phyloP scores from a whole-genome alignment of 2,329 filamentous ascomycete species.

The Neobulgaria alba region DNA sequence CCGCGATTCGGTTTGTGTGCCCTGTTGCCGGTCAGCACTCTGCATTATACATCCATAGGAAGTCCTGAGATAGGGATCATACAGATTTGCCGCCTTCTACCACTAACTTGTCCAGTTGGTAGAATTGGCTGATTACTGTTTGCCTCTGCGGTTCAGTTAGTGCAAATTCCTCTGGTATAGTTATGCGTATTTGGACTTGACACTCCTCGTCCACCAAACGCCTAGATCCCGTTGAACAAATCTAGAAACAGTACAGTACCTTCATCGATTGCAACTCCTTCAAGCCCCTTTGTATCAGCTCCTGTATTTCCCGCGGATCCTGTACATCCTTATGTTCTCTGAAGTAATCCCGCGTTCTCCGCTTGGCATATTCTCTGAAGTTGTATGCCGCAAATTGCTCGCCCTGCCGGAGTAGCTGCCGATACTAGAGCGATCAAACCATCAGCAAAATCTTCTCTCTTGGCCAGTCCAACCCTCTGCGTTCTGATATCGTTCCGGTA shows the following conservation, averaged over 20 bases:
- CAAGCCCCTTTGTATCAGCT: slow-evolving; percentile 79
- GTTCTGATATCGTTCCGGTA: too few species aligned
- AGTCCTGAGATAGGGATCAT: slow-evolving; percentile 35
- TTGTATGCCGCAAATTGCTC: slow-evolving; percentile 90
- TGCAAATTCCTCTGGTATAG: too few species aligned
- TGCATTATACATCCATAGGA: too few species aligned
- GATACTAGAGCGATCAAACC: slow-evolving; percentile 53
- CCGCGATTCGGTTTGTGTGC: slow-evolving; percentile 60
- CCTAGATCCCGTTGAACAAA: too few species aligned
- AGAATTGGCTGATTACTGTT: slow-evolving; percentile 92
- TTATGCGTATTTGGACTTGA: too few species aligned
- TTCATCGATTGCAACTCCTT: slow-evolving; percentile 85
- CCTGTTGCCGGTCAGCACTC: slow-evolving; percentile 42
- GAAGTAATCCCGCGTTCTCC: slow-evolving; percentile 86
- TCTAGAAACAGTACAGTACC: too few species aligned
- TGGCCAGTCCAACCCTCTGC: too few species aligned
- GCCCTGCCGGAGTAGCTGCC: slow-evolving; percentile 79
- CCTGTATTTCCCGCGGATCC: slow-evolving; percentile 72
- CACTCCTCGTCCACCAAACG: too few species aligned
- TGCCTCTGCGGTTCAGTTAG: slow-evolving; percentile 69
- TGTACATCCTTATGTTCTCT: slow-evolving; percentile 65
- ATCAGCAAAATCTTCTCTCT: neutral
- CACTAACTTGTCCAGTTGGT: slow-evolving; percentile 82
- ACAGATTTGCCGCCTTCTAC: slow-evolving; percentile 81
- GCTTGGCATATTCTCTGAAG: slow-evolving; percentile 92